Evolutionary conservation across 805 yeast species (phyloP).

Genomic region (Candida awuae): DNA sequence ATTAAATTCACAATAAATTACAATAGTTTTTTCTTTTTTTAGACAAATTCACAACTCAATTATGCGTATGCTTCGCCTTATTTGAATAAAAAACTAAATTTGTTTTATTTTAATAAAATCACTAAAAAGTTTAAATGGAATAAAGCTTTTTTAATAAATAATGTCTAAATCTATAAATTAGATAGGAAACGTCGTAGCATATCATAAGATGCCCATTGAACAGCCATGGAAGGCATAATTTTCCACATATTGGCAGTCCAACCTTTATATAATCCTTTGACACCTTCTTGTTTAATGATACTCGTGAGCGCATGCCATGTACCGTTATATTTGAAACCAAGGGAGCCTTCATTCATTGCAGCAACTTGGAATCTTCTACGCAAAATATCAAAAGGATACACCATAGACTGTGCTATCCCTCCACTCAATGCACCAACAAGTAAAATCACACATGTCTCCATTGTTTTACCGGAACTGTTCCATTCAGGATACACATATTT

Average conservation of each 20-base stretch:
- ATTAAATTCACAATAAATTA: no score
- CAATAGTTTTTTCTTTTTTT: no score
- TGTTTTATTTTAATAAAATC: no score
- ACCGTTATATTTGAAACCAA: slow-evolving; percentile 77
- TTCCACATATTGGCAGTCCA: slow-evolving; percentile 76
- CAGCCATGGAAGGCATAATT: slow-evolving; percentile 93
- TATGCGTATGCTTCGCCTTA: no score
- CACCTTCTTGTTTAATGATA: slow-evolving; percentile 69
- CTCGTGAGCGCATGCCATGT: slow-evolving; percentile 65
- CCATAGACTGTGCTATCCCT: slow-evolving; percentile 80
- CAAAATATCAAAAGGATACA: slow-evolving; percentile 86
- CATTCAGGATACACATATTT: slow-evolving; percentile 21
- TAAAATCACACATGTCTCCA: slow-evolving; percentile 39
- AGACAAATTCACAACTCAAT: no score
- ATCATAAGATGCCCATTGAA: slow-evolving; percentile 86
- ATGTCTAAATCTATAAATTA: neutral
- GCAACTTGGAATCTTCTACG: slow-evolving; percentile 89
- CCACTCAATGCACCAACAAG: slow-evolving; percentile 81
- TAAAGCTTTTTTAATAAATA: no score
- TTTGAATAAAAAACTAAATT: no score
- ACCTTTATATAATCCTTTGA: slow-evolving; percentile 63
- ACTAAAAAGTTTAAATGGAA: no score
- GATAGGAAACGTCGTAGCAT: slow-evolving; percentile 35
- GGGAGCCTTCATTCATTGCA: slow-evolving; percentile 64
- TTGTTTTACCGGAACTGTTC: slow-evolving; percentile 21